Base-by-base conservation (phyloP, 2,329 filamentous ascomycete species). In the Botrytis squamosa region DNA sequence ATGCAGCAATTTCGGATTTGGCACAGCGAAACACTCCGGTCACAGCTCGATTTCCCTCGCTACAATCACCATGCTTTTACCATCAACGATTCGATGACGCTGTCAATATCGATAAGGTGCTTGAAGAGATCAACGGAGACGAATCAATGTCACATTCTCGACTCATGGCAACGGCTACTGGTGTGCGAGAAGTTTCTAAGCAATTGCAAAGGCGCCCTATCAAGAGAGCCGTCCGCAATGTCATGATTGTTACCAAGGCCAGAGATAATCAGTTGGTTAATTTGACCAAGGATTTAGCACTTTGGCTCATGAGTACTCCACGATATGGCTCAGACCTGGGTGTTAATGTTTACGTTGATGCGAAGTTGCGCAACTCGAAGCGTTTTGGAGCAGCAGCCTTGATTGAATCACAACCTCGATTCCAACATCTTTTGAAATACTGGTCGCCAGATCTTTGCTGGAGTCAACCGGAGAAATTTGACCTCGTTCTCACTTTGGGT, bases 221-320 rank as follows among this genome's bases (percentile, higher is more conserved):
- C 83, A 96, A 93, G 84, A 91, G 95, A 77, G 95, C 95, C 18
- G 95, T 99, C 65, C 90, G 90, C 80, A 98, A 94, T 82, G 89
- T 99, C 80, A 98, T 99, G 96, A 97, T 99, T 80, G 93, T 99
- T 77, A 99, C 96, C 75, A 99, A 98, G 84, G 96, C 96, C 36
- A 90, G 96, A 76, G 96, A 99, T 84, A 98, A 99, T 81, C 90
- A 93, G 78, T 88, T 99, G 25, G 95, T 99, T 49, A 89, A 92
- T 78, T 86, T 98, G 77, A 99, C 96, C 2, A 89, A 93, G 74
- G 94, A 99, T 82, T 85, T 99, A 74, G 87, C 95, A 18, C 89
- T 91, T 78, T 99, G 95, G 94, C 87, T 99, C 49, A 88, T 99
- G 75, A 89, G 88, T 75, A 98, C 94, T 4, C 94, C 96, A 20